These are phyloP conservation scores for Termitomyces sp. DNA, from an alignment of 768 basidiomycete genomes.

Conservation along the genomic window DNA sequence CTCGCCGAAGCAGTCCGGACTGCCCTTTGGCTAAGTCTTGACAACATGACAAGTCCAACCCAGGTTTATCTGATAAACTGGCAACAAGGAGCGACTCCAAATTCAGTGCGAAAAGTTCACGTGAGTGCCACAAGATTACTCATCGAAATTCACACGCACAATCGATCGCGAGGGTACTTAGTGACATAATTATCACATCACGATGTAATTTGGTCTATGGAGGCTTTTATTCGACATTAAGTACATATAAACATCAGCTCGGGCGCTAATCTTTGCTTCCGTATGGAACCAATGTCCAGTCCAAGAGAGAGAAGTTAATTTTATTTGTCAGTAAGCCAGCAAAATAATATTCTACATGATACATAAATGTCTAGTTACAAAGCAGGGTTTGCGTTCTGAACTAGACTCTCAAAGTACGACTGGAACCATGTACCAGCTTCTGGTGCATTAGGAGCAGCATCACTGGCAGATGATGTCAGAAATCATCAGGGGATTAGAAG, in stretches of 20 bases:
- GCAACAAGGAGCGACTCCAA: not conserved
- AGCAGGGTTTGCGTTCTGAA: slow-evolving; percentile 46
- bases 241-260: no score
- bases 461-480: slow-evolving; percentile 24
- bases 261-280: no score
- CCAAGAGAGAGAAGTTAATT: not conserved
- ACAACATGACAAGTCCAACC: slow-evolving; percentile 41
- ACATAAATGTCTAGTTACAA: slow-evolving; percentile 24
- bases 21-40: slow-evolving; percentile 42
- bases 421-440: slow-evolving; percentile 69
- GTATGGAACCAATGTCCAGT: no score
- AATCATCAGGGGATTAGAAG: not conserved
- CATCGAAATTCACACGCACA: not conserved
- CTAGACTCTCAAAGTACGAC: slow-evolving; percentile 55
- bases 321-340: not conserved
- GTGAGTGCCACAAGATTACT: not conserved
- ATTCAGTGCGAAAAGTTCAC: not conserved
- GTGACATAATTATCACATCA: no score
- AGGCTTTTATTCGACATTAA: no score
- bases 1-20: slow-evolving; percentile 28
- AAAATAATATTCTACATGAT: not conserved
- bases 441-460: slow-evolving; percentile 49
- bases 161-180: not conserved
- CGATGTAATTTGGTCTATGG: no score
- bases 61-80: slow-evolving; percentile 15